Evolutionary conservation across 78 protist genomes (phyloP).

Genomic region (Dictyostelium firmibasis): DNA sequence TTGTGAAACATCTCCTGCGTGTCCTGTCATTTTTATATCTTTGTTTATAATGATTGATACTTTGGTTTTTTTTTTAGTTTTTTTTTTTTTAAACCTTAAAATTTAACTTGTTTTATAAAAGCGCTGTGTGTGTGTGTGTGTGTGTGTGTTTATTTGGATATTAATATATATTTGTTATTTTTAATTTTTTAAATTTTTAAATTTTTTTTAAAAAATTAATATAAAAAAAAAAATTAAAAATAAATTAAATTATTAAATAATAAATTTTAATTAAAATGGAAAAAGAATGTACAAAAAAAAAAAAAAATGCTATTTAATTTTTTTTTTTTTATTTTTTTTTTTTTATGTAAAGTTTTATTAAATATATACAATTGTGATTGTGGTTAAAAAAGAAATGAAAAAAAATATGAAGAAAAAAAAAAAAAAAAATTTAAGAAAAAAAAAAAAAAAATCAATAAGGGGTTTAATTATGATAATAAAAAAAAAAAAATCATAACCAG

Average conservation of each 20-base stretch:
- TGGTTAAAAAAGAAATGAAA: background rate
- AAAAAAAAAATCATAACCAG: too few relatives aligned
- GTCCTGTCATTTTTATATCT: background rate
- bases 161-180: too few relatives aligned
- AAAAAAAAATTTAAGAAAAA: background rate
- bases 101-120: too few relatives aligned
- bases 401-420: background rate
- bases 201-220: too few relatives aligned
- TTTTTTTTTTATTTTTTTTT: too few relatives aligned
- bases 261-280: background rate
- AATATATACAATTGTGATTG: background rate
- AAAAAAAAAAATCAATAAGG: background rate
- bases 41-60: too few relatives aligned
- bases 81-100: too few relatives aligned
- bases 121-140: background rate
- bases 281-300: background rate
- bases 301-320: background rate
- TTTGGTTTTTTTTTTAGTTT: background rate
- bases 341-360: too few relatives aligned
- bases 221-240: too few relatives aligned
- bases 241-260: too few relatives aligned
- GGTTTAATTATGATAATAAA: background rate
- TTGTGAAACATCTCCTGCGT: slow-evolving; percentile 55
- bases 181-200: too few relatives aligned
- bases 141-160: too few relatives aligned